These are phyloP conservation scores for Spergularia bocconei DNA, from an alignment of 148 eudicot genomes.

Conservation along the genomic window DNA sequence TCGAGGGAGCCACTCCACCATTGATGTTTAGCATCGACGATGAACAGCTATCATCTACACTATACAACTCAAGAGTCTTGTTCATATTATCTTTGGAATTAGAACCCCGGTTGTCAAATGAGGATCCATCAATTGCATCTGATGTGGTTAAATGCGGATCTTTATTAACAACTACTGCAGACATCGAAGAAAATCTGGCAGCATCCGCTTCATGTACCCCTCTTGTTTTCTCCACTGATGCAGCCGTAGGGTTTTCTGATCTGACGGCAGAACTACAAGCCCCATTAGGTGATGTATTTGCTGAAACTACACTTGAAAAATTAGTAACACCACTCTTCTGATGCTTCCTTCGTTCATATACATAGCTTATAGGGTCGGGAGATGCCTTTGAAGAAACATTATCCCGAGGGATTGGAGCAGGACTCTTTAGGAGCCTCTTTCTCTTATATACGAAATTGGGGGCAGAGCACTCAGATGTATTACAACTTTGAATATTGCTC, in stretches of 20 bases:
- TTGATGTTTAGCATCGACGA: conserved; percentile 69
- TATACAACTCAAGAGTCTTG: conserved; percentile 35
- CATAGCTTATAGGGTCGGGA: conserved; percentile 25
- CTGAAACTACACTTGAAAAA: conserved; percentile 25
- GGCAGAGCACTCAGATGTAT: conserved; percentile 41
- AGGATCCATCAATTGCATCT: conserved; percentile 36
- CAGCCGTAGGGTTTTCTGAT: conserved; percentile 41
- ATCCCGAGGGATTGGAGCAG: conserved; percentile 22
- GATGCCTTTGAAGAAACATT: conserved; percentile 23
- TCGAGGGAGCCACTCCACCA: conserved; percentile 43
- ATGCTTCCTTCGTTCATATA: conserved; percentile 42
- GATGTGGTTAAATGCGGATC: conserved; percentile 30
- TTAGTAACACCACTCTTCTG: conserved; percentile 19
- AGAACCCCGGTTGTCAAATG: conserved; percentile 35
- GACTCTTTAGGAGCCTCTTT: conserved; percentile 40
- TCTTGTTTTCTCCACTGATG: conserved; percentile 25
- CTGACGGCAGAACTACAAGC: conserved; percentile 35
- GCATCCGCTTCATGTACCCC: conserved; percentile 31
- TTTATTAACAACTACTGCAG: conserved; percentile 25
- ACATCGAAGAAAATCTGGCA: conserved; percentile 30
- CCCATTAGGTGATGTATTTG: conserved; percentile 31
- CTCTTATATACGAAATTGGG: conserved; percentile 59
- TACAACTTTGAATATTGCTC: conserved; percentile 35
- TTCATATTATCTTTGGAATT: conserved; percentile 34
- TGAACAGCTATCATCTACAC: conserved; percentile 74